These are phyloP conservation scores for Lentinula detonsa DNA, from an alignment of 768 basidiomycete genomes.

Conservation along the genomic window DNA sequence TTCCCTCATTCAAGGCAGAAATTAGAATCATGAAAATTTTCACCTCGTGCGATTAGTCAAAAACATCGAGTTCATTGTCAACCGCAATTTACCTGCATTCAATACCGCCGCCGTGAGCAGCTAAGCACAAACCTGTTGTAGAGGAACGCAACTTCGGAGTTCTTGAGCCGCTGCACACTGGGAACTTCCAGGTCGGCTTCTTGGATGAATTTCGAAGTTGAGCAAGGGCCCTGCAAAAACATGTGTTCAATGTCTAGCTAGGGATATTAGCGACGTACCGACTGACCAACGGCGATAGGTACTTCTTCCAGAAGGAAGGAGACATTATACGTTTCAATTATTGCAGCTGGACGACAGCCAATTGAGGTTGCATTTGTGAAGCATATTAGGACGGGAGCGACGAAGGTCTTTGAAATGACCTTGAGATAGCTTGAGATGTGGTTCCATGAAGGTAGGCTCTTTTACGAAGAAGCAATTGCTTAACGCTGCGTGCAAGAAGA, in stretches of 20 bases:
- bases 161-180: neutral
- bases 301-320: neutral
- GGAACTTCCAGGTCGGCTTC: conserved; percentile 3
- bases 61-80: neutral
- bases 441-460: too few species aligned
- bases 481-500: too few species aligned
- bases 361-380: neutral
- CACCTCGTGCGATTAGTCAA: neutral
- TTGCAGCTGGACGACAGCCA: neutral
- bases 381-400: neutral
- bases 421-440: neutral
- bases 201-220: neutral
- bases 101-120: neutral
- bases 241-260: neutral
- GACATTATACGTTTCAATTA: conserved; percentile 3
- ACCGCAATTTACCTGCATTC: neutral
- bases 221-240: neutral
- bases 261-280: neutral
- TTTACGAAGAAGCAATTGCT: too few species aligned
- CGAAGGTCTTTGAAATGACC: neutral
- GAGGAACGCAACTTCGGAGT: neutral
- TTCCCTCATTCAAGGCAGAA: too few species aligned
- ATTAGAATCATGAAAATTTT: too few species aligned
- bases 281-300: neutral
- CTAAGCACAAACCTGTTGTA: neutral